Evolutionary conservation across 1,139 yeast species (phyloP), one percentile per base, ranked within the genome.

Genomic region (Hansenula lynferdii): DNA sequence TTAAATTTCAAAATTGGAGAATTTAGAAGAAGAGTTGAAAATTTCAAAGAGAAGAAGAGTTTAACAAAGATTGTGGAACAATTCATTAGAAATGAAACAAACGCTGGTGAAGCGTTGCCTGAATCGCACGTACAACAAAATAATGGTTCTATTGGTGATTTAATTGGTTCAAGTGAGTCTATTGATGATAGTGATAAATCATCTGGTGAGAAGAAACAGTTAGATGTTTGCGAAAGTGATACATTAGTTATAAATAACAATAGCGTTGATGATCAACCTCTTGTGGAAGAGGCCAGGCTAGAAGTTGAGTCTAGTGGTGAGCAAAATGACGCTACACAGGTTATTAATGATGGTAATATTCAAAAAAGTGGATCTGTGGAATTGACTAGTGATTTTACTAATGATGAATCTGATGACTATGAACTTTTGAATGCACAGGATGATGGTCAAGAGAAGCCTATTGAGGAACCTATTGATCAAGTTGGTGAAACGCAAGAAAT

Each of bases 401-500:
- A 19, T 2, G 6, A 12, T 14, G 10, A 11, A n/a, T 20, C 30
- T 3, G 23, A 26, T 19, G 35, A 25, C 6, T 9, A 16, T 23
- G 23, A 31, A 8, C 23, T 22, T 18, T 28, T 6, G 27, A 31
- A 34, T 34, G 31, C 31, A 10, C 31, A 28, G 8, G 22, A n/a
- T 11, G n/a, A 14, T 29, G 18, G 31, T 20, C 31, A 29, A 12
- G 36, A 26, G 12, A n/a, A n/a, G n/a, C n/a, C n/a, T n/a, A 14
- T 32, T 7, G 23, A 26, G 22, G 35, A 34, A 19, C 23, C 33
- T 14, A 14, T 30, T 21, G n/a, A 28, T 27, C 27, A 34, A 24
- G 20, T 28, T 9, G 19, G 8, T 12, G 32, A 31, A 16, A 31
- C 38, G 8, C 39, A 32, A 15, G 44, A 41, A 18, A 22, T 41